Conservation (phyloP, 257 asterid genomes). For the Paraleonurus japonicus region DNA sequence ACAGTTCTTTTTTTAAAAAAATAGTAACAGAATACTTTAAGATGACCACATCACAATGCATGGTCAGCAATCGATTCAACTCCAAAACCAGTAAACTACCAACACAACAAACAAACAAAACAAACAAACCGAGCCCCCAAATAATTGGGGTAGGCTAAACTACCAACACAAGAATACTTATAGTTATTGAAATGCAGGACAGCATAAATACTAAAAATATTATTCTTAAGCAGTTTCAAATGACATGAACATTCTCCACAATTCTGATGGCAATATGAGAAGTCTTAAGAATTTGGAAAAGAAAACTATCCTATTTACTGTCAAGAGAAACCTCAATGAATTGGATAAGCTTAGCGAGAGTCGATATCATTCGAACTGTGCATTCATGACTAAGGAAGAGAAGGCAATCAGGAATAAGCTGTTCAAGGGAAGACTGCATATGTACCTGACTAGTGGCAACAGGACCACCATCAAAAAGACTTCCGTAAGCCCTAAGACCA, state of each 20-base stretch:
- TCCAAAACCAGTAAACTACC: neutral
- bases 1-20: neutral
- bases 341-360: slow-evolving; percentile 2
- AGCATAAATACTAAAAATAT: neutral
- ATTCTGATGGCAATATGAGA: slow-evolving; percentile 1
- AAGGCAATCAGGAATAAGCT: neutral
- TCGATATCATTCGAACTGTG: neutral
- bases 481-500: slow-evolving; percentile 81
- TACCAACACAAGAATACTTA: too few species aligned
- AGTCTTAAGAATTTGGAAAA: neutral
- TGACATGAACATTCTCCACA: neutral
- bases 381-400: slow-evolving; percentile 17
- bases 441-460: slow-evolving; percentile 85
- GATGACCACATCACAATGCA: neutral
- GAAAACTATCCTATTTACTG: neutral
- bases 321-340: slow-evolving; percentile 1
- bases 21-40: neutral
- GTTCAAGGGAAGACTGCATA: slow-evolving; percentile 15
- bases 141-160: too few species aligned
- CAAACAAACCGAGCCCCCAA: too few species aligned
- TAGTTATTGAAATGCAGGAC: neutral
- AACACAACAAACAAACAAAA: too few species aligned
- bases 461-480: slow-evolving; percentile 82
- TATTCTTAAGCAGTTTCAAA: slow-evolving; percentile 12
- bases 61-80: neutral